Percentiles rank a stretch among this genome's conserved stretches.
Evolutionary conservation across 2,329 filamentous ascomycete genomes (phyloP).

Genomic region (Aspergillus fructus): DNA sequence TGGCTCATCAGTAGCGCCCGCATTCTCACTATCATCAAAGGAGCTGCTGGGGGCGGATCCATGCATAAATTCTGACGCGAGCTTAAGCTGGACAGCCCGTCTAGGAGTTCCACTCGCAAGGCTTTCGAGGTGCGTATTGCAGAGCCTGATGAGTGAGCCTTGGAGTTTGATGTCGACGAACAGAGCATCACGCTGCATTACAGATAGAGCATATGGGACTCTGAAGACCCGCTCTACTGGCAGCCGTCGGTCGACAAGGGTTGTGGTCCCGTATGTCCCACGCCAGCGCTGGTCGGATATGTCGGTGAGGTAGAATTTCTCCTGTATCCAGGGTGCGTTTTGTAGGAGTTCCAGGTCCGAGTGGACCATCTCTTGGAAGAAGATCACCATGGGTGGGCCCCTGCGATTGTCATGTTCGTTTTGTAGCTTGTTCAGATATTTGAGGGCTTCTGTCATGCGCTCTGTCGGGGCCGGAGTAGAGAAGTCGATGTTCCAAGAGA

Average conservation of each 20-base stretch:
- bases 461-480: constrained; percentile 36
- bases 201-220: constrained; percentile 50
- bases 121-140: constrained; percentile 60
- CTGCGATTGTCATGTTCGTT: constrained; percentile 19
- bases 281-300: constrained; percentile 46
- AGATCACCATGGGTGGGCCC: constrained; percentile 44
- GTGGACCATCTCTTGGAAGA: constrained; percentile 53
- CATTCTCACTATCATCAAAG: not conserved
- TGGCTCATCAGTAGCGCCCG: not conserved
- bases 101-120: constrained; percentile 50
- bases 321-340: constrained; percentile 48
- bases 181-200: constrained; percentile 55
- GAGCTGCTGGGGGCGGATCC: constrained; percentile 9
- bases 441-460: constrained; percentile 44
- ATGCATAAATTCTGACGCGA: constrained; percentile 47
- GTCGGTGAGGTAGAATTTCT: constrained; percentile 52
- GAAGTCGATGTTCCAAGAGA: constrained; percentile 54
- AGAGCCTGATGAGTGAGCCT: constrained; percentile 45
- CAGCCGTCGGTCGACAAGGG: constrained; percentile 51
- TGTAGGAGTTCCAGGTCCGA: constrained; percentile 49
- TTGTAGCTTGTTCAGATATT: constrained; percentile 34
- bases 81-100: constrained; percentile 50
- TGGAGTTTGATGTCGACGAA: constrained; percentile 51
- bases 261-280: constrained; percentile 53
- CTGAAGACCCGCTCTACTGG: constrained; percentile 49